Conservation (phyloP, 805 yeast genomes). For the Yarrowia sp. region DNA sequence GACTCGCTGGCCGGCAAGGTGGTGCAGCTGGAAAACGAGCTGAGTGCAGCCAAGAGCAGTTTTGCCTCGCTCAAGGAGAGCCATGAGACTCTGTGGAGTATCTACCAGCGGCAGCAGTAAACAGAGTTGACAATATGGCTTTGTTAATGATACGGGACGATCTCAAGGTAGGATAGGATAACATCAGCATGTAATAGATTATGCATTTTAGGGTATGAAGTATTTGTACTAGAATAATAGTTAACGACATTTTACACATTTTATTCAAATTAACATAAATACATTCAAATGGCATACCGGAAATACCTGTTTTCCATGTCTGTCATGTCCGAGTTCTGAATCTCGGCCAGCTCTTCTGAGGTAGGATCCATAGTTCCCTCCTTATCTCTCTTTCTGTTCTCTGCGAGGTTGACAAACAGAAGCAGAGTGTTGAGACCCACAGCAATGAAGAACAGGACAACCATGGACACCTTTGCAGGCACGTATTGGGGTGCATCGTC, state of each 20-base stretch:
- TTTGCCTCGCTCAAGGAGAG: constrained; percentile 25
- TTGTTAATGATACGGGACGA: too few relatives aligned
- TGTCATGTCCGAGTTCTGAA: constrained; percentile 7
- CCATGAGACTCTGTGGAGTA: constrained; percentile 28
- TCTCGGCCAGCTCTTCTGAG: constrained; percentile 3
- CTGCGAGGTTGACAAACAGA: not conserved
- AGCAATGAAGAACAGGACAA: not conserved
- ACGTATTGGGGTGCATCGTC: constrained; percentile 9
- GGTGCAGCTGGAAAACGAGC: constrained; percentile 29
- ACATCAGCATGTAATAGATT: not conserved
- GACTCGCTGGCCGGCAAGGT: constrained; percentile 34
- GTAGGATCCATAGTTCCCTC: not conserved
- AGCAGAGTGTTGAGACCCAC: constrained; percentile 9
- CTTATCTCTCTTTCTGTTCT: constrained; percentile 11
- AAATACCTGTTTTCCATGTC: constrained; percentile 20
- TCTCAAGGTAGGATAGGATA: not conserved
- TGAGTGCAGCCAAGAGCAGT: constrained; percentile 15
- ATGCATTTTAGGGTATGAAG: not conserved
- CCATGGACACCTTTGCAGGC: constrained; percentile 23
- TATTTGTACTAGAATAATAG: too few relatives aligned
- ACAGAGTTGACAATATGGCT: too few relatives aligned
- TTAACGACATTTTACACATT: too few relatives aligned
- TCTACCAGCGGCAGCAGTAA: constrained; percentile 25
- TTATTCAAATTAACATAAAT: too few relatives aligned
- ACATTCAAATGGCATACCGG: not conserved